Evolutionary conservation across 306 rosid species (phyloP), one percentile per base, ranked within the genome.

Genomic region (Medicago arabica): DNA sequence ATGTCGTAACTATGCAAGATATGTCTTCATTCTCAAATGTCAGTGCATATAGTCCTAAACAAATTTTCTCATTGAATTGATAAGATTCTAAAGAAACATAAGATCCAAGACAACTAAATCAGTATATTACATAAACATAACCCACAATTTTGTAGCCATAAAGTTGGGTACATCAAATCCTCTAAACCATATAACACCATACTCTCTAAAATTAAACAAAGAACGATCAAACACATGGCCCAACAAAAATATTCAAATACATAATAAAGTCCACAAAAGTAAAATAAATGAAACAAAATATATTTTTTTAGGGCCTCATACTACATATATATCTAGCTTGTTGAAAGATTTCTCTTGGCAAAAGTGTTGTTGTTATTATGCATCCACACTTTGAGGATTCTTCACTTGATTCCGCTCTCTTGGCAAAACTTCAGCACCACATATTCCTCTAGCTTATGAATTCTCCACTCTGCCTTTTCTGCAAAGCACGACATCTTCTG

Each of bases 311-410:
- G 16, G 15, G 70, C 34, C 39, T 46, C 47, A n/a, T n/a, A n/a
- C n/a, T n/a, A n/a, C n/a, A n/a, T n/a, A n/a, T n/a, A n/a, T n/a
- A 69, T 50, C 55, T 67, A 83, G 69, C 49, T 74, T 57, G 57
- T 72, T 12, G 71, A 47, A 44, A 65, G 21, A 47, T 62, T 75
- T 71, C 57, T 71, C 53, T 81, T 83, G 49, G 79, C 82, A 79
- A 75, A 84, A 19, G 75, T 78, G 75, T 84, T 83, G 80, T 86
- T 89, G 78, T 89, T 89, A 76, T 89, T 89, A 67, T 89, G 93
- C 86, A 89, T 85, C 93, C 93, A 89, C 31, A 89, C 90, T 82
- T 83, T 89, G 67, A 89, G 87, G 14, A 89, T 88, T 51, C 85
- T 81, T 46, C 89, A 82, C 67, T 81, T 83, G 72, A 89, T 84